Conservation (phyloP, 1,284 basidiomycete species). For the Sanghuangporus weigelae region DNA sequence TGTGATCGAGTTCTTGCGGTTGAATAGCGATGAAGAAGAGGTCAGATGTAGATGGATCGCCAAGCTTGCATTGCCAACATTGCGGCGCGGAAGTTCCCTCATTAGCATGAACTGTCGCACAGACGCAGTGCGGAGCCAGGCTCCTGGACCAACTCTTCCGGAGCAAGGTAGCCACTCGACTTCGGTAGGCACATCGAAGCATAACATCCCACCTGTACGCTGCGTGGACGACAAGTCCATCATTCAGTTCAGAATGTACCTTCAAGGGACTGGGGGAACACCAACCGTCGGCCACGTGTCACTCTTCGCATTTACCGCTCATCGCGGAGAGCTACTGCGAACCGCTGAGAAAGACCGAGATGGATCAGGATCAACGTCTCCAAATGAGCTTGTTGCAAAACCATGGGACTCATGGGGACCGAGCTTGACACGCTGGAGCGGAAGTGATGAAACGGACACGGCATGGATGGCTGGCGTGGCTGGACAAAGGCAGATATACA, state of each 20-base stretch:
- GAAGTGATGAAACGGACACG: conserved; percentile 30
- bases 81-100: conserved; percentile 10
- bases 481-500: conserved; percentile 39
- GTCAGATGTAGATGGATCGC: conserved; percentile 3
- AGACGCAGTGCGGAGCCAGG: conserved; percentile 6
- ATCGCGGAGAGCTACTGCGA: conserved; percentile 24
- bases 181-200: not conserved
- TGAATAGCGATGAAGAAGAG: not conserved
- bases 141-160: not conserved
- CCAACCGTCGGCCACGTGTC: conserved; percentile 20
- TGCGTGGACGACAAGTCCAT: conserved; percentile 14
- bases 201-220: not conserved
- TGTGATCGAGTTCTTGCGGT: conserved; percentile 9
- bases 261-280: conserved; percentile 6
- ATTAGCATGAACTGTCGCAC: conserved; percentile 16
- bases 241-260: conserved; percentile 16
- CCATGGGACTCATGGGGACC: conserved; percentile 43
- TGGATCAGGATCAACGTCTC: not conserved
- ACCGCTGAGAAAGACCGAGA: not conserved
- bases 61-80: conserved; percentile 10
- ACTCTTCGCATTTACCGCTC: conserved; percentile 37
- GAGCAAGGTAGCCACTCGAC: not conserved
- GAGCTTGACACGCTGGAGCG: conserved; percentile 38
- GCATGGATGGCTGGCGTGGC: conserved; percentile 48
- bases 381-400: conserved; percentile 15